Conservation (phyloP, 768 basidiomycete species). For the Serpula lacrymans region DNA sequence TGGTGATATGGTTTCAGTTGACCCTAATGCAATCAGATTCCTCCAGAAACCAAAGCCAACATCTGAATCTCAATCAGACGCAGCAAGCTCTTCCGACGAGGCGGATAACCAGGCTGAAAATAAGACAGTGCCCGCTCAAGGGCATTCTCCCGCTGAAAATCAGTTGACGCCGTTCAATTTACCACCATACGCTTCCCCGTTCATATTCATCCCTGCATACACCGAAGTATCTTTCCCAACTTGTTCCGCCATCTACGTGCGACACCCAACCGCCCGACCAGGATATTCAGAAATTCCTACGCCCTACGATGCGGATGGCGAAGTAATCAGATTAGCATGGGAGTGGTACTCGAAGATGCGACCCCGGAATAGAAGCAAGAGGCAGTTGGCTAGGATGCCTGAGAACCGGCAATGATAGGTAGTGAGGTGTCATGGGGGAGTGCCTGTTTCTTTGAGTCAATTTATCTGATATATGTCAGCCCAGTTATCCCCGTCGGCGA, state of each 20-base stretch:
- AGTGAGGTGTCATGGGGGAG: too few species aligned
- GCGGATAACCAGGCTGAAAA: background rate
- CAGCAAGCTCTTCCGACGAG: constrained; percentile 8
- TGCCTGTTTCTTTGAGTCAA: too few species aligned
- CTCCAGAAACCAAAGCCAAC: constrained; percentile 38
- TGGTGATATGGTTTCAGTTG: constrained; percentile 91
- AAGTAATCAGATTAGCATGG: constrained; percentile 89
- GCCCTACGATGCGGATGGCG: constrained; percentile 94
- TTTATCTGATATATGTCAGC: too few species aligned
- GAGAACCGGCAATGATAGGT: constrained; percentile 58
- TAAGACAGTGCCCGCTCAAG: too few species aligned
- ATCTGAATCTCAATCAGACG: background rate
- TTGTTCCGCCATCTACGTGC: constrained; percentile 89
- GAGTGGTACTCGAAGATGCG: constrained; percentile 86
- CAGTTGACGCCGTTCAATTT: constrained; percentile 74
- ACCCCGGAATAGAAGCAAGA: constrained; percentile 62
- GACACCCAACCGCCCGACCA: constrained; percentile 95
- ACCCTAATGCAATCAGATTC: constrained; percentile 77
- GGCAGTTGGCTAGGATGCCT: constrained; percentile 60
- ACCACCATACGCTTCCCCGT: constrained; percentile 84
- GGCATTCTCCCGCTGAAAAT: constrained; percentile 2
- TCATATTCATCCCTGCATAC: constrained; percentile 92
- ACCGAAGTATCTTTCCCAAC: constrained; percentile 83
- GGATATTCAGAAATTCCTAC: constrained; percentile 95
- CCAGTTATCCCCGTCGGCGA: too few species aligned